Conservation (phyloP, 2,329 filamentous ascomycete species). For the Didymosphaeria variabile region DNA sequence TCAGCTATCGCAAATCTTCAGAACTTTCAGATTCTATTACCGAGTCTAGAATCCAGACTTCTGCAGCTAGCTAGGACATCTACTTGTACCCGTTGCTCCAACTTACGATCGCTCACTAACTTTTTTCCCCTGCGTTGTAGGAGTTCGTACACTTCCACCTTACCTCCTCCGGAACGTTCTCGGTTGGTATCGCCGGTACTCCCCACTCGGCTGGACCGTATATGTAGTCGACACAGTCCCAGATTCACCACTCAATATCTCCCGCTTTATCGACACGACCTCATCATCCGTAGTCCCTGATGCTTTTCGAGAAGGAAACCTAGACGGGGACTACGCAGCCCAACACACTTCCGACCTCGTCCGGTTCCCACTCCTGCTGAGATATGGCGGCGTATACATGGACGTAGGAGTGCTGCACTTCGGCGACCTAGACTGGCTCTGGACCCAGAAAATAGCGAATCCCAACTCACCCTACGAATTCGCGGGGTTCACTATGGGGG, state of each 20-base stretch:
- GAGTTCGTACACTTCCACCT: constrained; percentile 57
- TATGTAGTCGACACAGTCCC: constrained; percentile 60
- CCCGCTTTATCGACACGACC: constrained; percentile 58
- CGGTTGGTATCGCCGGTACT: constrained; percentile 64
- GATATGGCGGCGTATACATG: constrained; percentile 66
- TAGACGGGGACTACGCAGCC: constrained; percentile 60
- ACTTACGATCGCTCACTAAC: too few species aligned
- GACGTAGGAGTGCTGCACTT: constrained; percentile 67
- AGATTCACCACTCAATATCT: constrained; percentile 59
- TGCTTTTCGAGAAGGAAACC: constrained; percentile 60
- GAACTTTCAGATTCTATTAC: too few species aligned
- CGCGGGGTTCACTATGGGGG: constrained; percentile 36
- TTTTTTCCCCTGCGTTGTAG: too few species aligned
- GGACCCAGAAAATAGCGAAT: constrained; percentile 60
- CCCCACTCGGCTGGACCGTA: constrained; percentile 61
- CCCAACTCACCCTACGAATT: constrained; percentile 55
- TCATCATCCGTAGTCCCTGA: constrained; percentile 58
- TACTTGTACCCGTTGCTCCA: too few species aligned
- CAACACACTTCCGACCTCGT: constrained; percentile 69
- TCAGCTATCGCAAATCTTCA: too few species aligned
- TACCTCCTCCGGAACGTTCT: constrained; percentile 64
- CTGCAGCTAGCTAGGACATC: too few species aligned
- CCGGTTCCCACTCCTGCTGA: constrained; percentile 64
- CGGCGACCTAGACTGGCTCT: constrained; percentile 64
- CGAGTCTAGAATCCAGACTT: too few species aligned